Evolutionary conservation across 805 yeast genomes (phyloP).

Genomic region (Pachysolen tannophilus): DNA sequence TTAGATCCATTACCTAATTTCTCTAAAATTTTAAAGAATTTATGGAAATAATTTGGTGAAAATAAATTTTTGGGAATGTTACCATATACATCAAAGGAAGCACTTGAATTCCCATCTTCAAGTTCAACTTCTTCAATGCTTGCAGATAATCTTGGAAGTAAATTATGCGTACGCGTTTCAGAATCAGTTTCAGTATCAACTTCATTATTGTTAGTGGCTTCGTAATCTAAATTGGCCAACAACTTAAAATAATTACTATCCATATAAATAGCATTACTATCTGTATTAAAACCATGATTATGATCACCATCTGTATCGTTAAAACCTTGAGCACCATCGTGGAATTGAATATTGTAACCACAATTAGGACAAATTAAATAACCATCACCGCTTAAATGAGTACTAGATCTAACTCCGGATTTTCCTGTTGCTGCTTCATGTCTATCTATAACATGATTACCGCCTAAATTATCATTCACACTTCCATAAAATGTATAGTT

Average conservation of each 20-base stretch:
- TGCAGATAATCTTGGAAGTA: too few species aligned
- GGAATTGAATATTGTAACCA: constrained; percentile 2
- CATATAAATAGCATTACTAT: background rate
- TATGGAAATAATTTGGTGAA: constrained; percentile 74
- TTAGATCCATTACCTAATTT: constrained; percentile 76
- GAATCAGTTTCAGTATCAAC: too few species aligned
- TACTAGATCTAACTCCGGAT: too few species aligned
- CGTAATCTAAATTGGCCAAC: too few species aligned
- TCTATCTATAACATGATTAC: background rate
- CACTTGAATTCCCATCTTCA: too few species aligned
- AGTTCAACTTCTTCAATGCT: too few species aligned
- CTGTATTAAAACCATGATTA: background rate
- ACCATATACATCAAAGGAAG: too few species aligned
- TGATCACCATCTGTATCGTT: background rate
- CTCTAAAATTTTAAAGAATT: constrained; percentile 56
- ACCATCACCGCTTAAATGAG: too few species aligned
- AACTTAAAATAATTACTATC: constrained; percentile 9
- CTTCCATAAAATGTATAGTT: background rate
- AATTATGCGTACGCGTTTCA: too few species aligned
- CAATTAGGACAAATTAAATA: constrained; percentile 3
- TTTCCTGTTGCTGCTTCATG: background rate
- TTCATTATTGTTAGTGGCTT: too few species aligned
- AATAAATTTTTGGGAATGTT: constrained; percentile 30
- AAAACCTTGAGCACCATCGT: too few species aligned
- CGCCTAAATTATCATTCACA: background rate